These are phyloP conservation scores for Dendrobium nobile DNA, from an alignment of 106 monocot genomes.

Conservation along the genomic window DNA sequence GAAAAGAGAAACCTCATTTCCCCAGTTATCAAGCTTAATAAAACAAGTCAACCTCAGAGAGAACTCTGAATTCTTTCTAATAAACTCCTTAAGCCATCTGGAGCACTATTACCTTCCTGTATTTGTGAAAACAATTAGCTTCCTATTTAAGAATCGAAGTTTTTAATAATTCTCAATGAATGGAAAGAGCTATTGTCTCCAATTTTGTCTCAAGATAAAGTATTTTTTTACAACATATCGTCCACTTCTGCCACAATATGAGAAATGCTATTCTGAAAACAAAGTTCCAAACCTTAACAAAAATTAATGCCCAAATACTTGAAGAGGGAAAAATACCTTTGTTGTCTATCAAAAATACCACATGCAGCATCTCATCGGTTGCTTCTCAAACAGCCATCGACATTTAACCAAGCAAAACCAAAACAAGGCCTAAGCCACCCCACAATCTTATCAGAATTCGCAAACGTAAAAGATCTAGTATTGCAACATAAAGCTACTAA, in stretches of 20 bases:
- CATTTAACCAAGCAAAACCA: too few species aligned
- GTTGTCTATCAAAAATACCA: neutral
- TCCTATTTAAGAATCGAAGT: neutral
- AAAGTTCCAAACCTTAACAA: neutral
- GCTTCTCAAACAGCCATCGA: neutral
- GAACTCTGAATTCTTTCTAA: too few species aligned
- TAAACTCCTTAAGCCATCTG: neutral
- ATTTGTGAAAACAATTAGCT: neutral
- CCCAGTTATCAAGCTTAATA: neutral
- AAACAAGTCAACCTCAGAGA: neutral
- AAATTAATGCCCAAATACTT: neutral
- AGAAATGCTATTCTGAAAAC: too few species aligned
- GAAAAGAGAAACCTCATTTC: too few species aligned
- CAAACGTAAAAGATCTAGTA: too few species aligned
- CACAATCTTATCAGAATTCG: too few species aligned
- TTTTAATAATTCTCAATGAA: neutral
- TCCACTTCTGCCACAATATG: too few species aligned
- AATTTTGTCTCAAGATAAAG: neutral
- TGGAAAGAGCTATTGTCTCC: neutral
- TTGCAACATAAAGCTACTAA: neutral
- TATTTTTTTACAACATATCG: too few species aligned
- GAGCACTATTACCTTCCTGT: neutral
- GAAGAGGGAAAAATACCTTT: neutral
- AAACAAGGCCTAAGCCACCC: too few species aligned
- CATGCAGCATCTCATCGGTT: neutral